Percentiles rank a stretch among this genome's conserved stretches.
phyloP scores from a whole-genome alignment of 2,329 filamentous ascomycete species.

The Malbranchea cinnamomea region DNA sequence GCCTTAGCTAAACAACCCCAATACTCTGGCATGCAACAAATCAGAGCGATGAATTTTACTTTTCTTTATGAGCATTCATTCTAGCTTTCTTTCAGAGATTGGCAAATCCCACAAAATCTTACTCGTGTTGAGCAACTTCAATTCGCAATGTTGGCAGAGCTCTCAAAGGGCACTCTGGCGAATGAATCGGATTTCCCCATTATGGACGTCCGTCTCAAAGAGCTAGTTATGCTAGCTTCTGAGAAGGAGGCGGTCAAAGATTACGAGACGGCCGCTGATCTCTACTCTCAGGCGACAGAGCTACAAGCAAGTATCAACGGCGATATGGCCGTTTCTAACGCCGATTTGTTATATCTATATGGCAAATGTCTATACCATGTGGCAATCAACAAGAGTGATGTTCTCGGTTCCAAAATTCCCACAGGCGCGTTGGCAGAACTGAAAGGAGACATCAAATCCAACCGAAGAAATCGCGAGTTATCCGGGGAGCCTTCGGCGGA shows the following conservation, averaged over 20 bases:
- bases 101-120: too few species aligned
- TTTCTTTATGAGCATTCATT: too few species aligned
- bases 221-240: conserved; percentile 66
- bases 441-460: conserved; percentile 18
- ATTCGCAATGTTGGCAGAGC: too few species aligned
- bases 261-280: conserved; percentile 69
- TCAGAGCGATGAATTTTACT: too few species aligned
- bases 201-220: conserved; percentile 48
- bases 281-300: conserved; percentile 78
- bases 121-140: too few species aligned
- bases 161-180: not conserved
- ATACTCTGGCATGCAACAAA: too few species aligned
- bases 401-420: conserved; percentile 68
- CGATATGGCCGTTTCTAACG: conserved; percentile 79
- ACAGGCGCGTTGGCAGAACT: conserved; percentile 26
- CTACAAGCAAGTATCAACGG: conserved; percentile 84
- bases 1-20: too few species aligned
- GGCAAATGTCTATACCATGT: conserved; percentile 88
- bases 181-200: conserved; percentile 10
- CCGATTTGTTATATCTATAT: conserved; percentile 87
- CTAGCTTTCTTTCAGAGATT: too few species aligned
- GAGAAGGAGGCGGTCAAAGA: conserved; percentile 81
- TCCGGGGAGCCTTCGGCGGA: not conserved
- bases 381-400: conserved; percentile 85
- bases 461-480: too few species aligned